Evolutionary conservation across 1,284 basidiomycete species (phyloP), one percentile per base, ranked within the genome.

Genomic region (Heterobasidion annosum): DNA sequence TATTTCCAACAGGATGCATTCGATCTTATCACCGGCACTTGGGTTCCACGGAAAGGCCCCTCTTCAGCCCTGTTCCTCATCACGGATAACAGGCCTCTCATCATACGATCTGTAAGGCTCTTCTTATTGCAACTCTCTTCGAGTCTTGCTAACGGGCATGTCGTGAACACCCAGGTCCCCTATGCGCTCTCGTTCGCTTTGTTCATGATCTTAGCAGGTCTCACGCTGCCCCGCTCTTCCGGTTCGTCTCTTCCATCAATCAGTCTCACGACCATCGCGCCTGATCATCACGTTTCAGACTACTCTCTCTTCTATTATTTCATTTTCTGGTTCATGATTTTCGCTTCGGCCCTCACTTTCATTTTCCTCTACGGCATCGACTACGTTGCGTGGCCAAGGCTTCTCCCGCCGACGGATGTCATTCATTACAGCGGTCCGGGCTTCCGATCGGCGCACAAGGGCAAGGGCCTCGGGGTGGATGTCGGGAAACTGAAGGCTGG

Each of bases 381-480:
- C 60, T 98, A 95, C 67, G 94, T 99, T 58, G 83, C 91, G 19
- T 96, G 93, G 88, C 97, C 96, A n/a, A 83, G 88, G 19, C 79
- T 99, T 54, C 82, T 89, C 60, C 88, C 93, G 2, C 85, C 89
- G 10, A 85, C 85, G 54, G 91, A 94, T 58, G 77, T 89, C 54
- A 87, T 98, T 53, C 84, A 85, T 66, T 98, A 95, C 71, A 77
- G 78, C 51, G 93, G 93, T 45, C 91, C 91, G 53, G 94, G 93
- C 35, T 94, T 79, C 76, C 84, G 86, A 57, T 88, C 85, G 19
- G 83, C 73, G 15, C 76, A 82, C 56, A 81, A 87, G 61, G 95
- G 95, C 47, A 87, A 86, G 63, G 93, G 91, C 34, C 69, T 82
- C 62, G 72, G 71, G 59, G 58, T 75, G 10, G 63, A 72, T 49